Evolutionary conservation across 1,139 yeast species (phyloP).

Genomic region (Pichia sp.): DNA sequence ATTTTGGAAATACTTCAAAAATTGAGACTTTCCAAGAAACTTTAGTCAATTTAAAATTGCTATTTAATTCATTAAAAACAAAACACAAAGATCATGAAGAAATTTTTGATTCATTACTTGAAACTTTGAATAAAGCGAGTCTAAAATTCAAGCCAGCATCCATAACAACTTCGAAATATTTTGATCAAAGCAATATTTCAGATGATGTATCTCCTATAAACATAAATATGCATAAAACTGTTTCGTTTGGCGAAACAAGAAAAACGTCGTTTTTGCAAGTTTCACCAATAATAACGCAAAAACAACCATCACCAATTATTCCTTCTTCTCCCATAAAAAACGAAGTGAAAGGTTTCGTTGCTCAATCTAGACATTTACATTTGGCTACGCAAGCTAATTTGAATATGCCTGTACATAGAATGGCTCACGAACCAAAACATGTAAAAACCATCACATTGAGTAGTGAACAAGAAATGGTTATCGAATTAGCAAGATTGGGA

Average conservation of each 20-base stretch:
- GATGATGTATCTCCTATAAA: no score
- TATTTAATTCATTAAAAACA: conserved; percentile 1
- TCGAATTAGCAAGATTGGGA: conserved; percentile 58
- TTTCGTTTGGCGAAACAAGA: no score
- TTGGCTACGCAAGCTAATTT: conserved; percentile 8
- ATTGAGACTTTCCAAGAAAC: not conserved
- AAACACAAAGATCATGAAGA: not conserved
- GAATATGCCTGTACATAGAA: not conserved
- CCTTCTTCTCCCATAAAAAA: not conserved
- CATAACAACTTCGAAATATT: not conserved
- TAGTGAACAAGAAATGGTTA: conserved; percentile 65
- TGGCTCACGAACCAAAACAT: conserved; percentile 8
- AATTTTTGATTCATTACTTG: conserved; percentile 1
- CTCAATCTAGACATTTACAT: conserved; percentile 4
- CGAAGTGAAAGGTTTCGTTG: not conserved
- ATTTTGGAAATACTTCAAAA: not conserved
- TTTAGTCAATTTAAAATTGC: not conserved
- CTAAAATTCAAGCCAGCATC: not conserved
- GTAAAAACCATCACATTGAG: conserved; percentile 42
- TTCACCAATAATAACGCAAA: not conserved
- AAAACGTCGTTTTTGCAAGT: no score
- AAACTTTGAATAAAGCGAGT: not conserved
- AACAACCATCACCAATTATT: not conserved
- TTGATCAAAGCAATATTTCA: not conserved
- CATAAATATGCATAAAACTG: no score